Conservation (phyloP, 129 eudicot genomes). For the Escallonia rubra region DNA sequence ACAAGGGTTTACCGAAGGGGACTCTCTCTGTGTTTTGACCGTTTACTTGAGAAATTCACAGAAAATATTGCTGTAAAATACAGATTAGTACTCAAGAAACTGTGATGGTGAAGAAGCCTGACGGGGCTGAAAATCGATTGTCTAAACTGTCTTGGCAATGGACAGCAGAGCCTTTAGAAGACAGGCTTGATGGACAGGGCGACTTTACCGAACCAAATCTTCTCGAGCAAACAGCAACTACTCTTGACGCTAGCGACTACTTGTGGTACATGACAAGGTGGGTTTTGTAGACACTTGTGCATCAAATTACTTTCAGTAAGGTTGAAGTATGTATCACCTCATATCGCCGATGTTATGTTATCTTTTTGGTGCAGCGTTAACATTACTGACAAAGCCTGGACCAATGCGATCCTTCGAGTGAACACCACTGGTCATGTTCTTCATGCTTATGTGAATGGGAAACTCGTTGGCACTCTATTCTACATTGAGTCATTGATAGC, state of each 20-base stretch:
- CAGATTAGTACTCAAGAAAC: constrained; percentile 62
- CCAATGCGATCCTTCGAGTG: constrained; percentile 47
- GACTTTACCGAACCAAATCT: constrained; percentile 16
- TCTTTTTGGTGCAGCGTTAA: constrained; percentile 25
- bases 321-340: no score
- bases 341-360: no score
- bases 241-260: constrained; percentile 54
- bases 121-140: constrained; percentile 31
- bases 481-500: background rate
- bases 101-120: constrained; percentile 30
- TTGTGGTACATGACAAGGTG: constrained; percentile 85
- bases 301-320: no score
- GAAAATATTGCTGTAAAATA: background rate
- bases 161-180: constrained; percentile 36
- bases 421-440: constrained; percentile 57
- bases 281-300: no score
- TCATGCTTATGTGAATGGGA: constrained; percentile 60
- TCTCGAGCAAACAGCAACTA: constrained; percentile 45
- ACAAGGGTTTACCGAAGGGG: no score
- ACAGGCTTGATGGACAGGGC: constrained; percentile 34
- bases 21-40: no score
- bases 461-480: constrained; percentile 33
- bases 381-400: constrained; percentile 40
- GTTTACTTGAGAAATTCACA: no score
- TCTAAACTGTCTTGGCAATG: constrained; percentile 44